Conservation (phyloP, 331 rosid genomes). For the Telfairia occidentalis region DNA sequence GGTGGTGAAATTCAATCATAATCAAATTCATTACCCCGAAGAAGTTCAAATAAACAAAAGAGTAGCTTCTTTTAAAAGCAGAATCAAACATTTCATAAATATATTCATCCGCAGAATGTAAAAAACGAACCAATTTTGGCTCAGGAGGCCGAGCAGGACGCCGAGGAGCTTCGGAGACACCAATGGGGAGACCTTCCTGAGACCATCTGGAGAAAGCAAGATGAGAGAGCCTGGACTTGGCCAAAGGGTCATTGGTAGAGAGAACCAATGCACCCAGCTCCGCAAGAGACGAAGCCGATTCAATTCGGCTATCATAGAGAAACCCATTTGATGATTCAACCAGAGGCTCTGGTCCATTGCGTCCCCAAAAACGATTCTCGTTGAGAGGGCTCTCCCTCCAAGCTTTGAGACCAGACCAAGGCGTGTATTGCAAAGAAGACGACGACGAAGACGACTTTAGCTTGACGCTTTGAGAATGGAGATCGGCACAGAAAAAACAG, state of each 20-base stretch:
- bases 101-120: neutral
- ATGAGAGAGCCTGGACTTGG: slow-evolving; percentile 67
- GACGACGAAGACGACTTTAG: slow-evolving; percentile 16
- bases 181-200: slow-evolving; percentile 50
- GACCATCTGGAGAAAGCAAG: slow-evolving; percentile 67
- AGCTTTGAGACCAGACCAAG: slow-evolving; percentile 58
- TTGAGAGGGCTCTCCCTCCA: slow-evolving; percentile 65
- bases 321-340: slow-evolving; percentile 4
- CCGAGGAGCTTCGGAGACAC: slow-evolving; percentile 40
- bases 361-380: slow-evolving; percentile 65
- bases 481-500: neutral
- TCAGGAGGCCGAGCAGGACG: slow-evolving; percentile 57
- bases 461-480: slow-evolving; percentile 16
- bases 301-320: slow-evolving; percentile 9
- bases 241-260: slow-evolving; percentile 59
- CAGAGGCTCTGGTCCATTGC: slow-evolving; percentile 41
- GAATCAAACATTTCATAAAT: neutral
- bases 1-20: neutral
- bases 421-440: slow-evolving; percentile 16
- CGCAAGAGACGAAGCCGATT: slow-evolving; percentile 49
- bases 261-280: slow-evolving; percentile 79
- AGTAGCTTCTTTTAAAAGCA: neutral
- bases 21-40: neutral
- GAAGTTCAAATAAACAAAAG: neutral
- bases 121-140: slow-evolving; percentile 48